These are phyloP conservation scores for Phytophthora multivora DNA, from an alignment of 352 stramenopile genomes.

Conservation along the genomic window DNA sequence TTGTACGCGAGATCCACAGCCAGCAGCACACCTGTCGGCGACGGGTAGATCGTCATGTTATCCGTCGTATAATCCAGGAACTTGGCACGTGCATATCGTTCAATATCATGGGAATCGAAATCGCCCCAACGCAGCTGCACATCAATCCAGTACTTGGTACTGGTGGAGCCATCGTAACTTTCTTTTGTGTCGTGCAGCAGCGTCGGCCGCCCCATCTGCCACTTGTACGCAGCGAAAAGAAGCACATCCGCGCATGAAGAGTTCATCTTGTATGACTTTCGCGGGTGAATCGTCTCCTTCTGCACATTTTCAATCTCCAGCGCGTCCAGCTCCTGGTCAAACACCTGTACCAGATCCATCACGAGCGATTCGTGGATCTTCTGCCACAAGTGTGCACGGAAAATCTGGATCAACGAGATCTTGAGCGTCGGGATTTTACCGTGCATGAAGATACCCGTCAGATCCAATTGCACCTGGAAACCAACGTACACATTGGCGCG, in stretches of 20 bases:
- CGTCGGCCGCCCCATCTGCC: conserved; percentile 90
- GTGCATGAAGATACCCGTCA: conserved; percentile 99
- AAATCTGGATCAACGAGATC: conserved; percentile 98
- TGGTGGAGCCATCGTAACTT: conserved; percentile 95
- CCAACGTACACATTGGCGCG: conserved; percentile 99
- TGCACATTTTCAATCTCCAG: conserved; percentile 99
- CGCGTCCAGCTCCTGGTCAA: conserved; percentile 99
- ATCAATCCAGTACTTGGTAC: conserved; percentile 99
- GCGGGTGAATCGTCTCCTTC: conserved; percentile 99
- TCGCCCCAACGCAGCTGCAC: conserved; percentile 99
- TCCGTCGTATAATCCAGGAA: conserved; percentile 99
- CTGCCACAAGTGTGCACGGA: conserved; percentile 99
- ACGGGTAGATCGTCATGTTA: conserved; percentile 99
- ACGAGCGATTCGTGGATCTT: conserved; percentile 99
- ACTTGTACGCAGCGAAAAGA: conserved; percentile 99
- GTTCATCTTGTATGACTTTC: conserved; percentile 99
- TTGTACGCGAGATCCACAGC: conserved; percentile 99
- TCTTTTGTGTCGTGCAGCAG: conserved; percentile 96
- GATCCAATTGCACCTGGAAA: conserved; percentile 99
- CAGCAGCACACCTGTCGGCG: conserved; percentile 97
- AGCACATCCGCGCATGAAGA: conserved; percentile 99
- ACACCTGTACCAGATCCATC: conserved; percentile 97
- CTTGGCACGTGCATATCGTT: conserved; percentile 98
- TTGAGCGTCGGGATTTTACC: conserved; percentile 99
- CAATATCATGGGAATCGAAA: conserved; percentile 99